Evolutionary conservation across 257 asterid genomes (phyloP), one percentile per base, ranked within the genome.

Genomic region (Phtheirospermum japonicum): DNA sequence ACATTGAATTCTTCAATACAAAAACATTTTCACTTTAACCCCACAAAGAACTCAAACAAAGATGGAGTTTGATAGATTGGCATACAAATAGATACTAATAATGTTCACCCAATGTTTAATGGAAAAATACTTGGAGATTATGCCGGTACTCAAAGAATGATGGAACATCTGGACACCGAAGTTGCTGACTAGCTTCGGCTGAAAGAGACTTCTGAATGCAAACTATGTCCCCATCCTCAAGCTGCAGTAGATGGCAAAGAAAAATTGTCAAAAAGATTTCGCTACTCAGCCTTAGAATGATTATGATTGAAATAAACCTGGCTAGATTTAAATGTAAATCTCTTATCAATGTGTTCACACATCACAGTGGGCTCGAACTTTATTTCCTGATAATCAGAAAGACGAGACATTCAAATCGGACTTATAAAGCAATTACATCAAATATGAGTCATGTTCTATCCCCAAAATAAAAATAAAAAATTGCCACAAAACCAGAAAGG

Each of bases 151-250:
- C 79, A 50, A 83, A 77, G 77, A 77, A 83, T 32, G 85, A 75
- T 18, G 73, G 76, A 68, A 75, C 76, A 66, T 80, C 79, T 6
- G 86, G 79, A 67, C 64, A 71, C 39, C 75, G 83, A 51, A 49
- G 63, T 60, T 18, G 66, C 59, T 71, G 71, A 48, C 77, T 48
- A 53, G 60, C 73, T 71, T 73, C 66, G 5, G 62, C 57, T 31
- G 80, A 42, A 68, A 63, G 76, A 63, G 59, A 67, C 61, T 78
- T 83, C 55, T 83, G 89, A 70, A 70, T 70, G 75, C 86, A 80
- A 53, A 83, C 48, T 53, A 83, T 83, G 72, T 79, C 84, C 37
- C 85, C 89, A 75, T 80, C 80, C 55, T 73, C 80, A 39, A 80
- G 81, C 84, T 83, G 82, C 65, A 68, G 68, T 18, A 68, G 52